A percentile compares a stretch with the other conserved stretches of the same genome.
Conservation (phyloP, 257 asterid genomes). For the Gardenia jasminoides region DNA sequence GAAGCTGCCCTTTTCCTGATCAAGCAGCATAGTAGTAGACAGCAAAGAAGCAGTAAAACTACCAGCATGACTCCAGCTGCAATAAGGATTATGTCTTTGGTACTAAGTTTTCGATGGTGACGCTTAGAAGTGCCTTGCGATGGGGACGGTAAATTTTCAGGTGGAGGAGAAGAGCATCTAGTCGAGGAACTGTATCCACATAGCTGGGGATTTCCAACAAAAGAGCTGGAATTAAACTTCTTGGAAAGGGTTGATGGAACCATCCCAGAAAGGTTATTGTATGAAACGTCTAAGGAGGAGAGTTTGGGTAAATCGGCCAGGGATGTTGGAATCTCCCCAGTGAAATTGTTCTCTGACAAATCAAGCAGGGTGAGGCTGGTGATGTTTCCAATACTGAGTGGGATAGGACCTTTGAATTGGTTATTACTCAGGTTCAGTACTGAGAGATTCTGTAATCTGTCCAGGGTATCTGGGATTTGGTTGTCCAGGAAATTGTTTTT, state of each 20-base stretch:
- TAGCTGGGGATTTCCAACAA: slow-evolving; percentile 66
- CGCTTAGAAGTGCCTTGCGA: slow-evolving; percentile 22
- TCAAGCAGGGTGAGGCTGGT: slow-evolving; percentile 48
- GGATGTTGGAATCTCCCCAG: slow-evolving; percentile 70
- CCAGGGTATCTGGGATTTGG: slow-evolving; percentile 44
- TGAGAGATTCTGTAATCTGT: slow-evolving; percentile 42
- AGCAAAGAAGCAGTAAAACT: slow-evolving; percentile 39
- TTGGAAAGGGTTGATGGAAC: slow-evolving; percentile 62
- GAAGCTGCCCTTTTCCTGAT: slow-evolving; percentile 36
- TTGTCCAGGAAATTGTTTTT: slow-evolving; percentile 43
- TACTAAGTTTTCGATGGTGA: slow-evolving; percentile 31
- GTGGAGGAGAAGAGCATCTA: slow-evolving; percentile 53
- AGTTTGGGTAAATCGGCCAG: slow-evolving; percentile 44
- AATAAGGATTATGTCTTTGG: slow-evolving; percentile 52
- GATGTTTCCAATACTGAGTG: slow-evolving; percentile 52
- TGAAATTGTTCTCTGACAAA: slow-evolving; percentile 62
- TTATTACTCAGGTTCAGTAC: slow-evolving; percentile 49
- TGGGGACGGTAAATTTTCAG: slow-evolving; percentile 41
- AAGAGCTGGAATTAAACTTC: slow-evolving; percentile 73
- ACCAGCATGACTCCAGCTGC: slow-evolving; percentile 46
- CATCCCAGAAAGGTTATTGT: slow-evolving; percentile 69
- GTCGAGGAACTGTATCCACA: slow-evolving; percentile 69
- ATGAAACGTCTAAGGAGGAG: slow-evolving; percentile 62
- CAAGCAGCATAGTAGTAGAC: slow-evolving; percentile 42
- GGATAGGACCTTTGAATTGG: slow-evolving; percentile 50